Conservation (phyloP, 768 basidiomycete species). For the Agaricus subrufescens region DNA sequence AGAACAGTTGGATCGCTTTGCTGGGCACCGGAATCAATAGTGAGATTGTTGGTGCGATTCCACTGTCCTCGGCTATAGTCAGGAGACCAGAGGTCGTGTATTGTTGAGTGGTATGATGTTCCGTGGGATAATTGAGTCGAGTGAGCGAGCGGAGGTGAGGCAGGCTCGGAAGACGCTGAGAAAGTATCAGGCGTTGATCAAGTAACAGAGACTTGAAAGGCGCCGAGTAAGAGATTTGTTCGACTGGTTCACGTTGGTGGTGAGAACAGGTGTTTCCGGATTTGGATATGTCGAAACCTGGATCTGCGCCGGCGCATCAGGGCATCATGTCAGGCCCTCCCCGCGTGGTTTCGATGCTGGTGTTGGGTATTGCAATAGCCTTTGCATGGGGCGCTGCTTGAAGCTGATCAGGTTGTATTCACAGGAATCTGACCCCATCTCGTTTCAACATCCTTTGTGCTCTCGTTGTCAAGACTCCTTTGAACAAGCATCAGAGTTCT, state of each 20-base stretch:
- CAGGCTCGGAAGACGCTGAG: not conserved
- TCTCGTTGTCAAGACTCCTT: not conserved
- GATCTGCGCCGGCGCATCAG: not conserved
- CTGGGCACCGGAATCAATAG: conserved; percentile 40
- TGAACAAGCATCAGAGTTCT: not conserved
- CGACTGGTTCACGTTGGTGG: too few species aligned
- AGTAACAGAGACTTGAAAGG: not conserved
- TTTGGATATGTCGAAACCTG: not conserved
- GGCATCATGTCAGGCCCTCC: not conserved
- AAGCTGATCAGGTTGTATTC: not conserved
- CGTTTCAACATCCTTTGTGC: not conserved
- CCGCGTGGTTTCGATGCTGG: not conserved
- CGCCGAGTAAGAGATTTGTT: too few species aligned
- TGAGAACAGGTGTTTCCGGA: too few species aligned
- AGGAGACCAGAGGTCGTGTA: conserved; percentile 61
- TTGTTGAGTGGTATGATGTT: conserved; percentile 46
- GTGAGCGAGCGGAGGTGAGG: conserved; percentile 8
- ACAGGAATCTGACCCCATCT: not conserved
- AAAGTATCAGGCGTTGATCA: not conserved
- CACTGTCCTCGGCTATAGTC: conserved; percentile 38
- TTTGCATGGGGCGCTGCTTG: not conserved
- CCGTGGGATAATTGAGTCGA: conserved; percentile 24
- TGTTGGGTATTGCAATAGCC: not conserved
- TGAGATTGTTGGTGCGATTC: conserved; percentile 31
- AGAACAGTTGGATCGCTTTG: conserved; percentile 49